Base-by-base conservation (phyloP, 768 basidiomycete genomes). In the Guyanaporus albipodus region DNA sequence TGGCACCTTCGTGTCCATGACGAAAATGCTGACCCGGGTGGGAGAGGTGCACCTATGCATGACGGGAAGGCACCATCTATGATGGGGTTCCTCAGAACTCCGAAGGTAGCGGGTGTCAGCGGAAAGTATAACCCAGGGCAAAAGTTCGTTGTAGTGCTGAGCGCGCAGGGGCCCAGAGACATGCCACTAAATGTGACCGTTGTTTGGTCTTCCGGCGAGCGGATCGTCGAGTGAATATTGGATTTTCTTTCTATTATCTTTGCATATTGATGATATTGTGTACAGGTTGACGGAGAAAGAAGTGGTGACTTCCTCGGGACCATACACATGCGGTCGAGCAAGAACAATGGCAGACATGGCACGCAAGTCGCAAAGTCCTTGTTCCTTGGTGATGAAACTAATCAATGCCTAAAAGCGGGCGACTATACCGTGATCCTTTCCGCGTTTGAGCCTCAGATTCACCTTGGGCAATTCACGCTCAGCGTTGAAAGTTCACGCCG, bases 381-480 rank as follows among this genome's bases (percentile, higher is more conserved):
- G 22, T 23, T 44, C 29, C 9, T 2, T 27, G 3, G 9, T 8
- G 0, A 23, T 21, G 18, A 39, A 22, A 8, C 8, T 56, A 12
- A 60, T 18, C 3, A 2, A n/a, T 8, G 26, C 17, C 32, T 26
- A 12, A 42, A 47, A 66, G 67, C 67, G 47, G 93, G 91, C 0
- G 77, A 83, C 39, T 96, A 92, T 57, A 91, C 85, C 0, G 52
- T 96, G 19, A 74, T 92, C n/a, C 72, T 89, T 8, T 97, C 95
- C 1, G 75, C 89, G 0, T 96, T 93, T 60, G 84, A 89, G 50
- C 83, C 91, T 1, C 63, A 60, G 38, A 70, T 68, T 11, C 78
- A 87, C 46, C 71, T 73, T 4, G 90, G 89, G 3, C 52, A 74
- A 8, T 95, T 83, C 66, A 74, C 71, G 1, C 63, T 96, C 21